Evolutionary conservation across 164 flowering plant species (phyloP).

Genomic region (Amborella trichopoda): DNA sequence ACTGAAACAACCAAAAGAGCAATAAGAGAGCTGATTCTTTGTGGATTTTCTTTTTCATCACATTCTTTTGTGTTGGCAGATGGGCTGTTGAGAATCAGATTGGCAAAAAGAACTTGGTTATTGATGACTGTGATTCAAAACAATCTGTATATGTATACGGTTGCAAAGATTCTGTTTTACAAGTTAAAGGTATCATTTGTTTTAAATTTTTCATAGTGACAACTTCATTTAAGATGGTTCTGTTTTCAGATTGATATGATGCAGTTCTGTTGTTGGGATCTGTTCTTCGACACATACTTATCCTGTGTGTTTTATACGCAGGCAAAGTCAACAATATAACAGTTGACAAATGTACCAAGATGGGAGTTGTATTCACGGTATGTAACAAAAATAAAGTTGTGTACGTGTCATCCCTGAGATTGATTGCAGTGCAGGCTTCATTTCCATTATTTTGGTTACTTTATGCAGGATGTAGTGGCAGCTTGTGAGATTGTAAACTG

Average conservation of each 20-base stretch:
- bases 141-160: conserved; percentile 89
- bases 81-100: conserved; percentile 99
- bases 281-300: too few relatives aligned
- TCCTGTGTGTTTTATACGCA: conserved; percentile 22
- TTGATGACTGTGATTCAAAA: conserved; percentile 91
- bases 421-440: neutral
- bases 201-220: neutral
- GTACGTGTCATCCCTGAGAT: too few relatives aligned
- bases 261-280: neutral
- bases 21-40: too few relatives aligned
- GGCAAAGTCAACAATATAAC: conserved; percentile 98
- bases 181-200: conserved; percentile 69
- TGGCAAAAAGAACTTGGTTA: conserved; percentile 69
- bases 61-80: conserved; percentile 25
- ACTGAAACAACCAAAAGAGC: too few relatives aligned
- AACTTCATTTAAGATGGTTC: too few relatives aligned
- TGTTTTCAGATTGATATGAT: neutral
- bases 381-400: conserved; percentile 17
- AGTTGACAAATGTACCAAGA: conserved; percentile 86
- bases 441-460: conserved; percentile 3
- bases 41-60: neutral
- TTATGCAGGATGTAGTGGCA: conserved; percentile 84
- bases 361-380: conserved; percentile 84
- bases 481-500: conserved; percentile 98
- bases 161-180: conserved; percentile 93